Evolutionary conservation across 1,284 basidiomycete genomes (phyloP), one percentile per base, ranked within the genome.

Genomic region (Rhodofomes roseus): DNA sequence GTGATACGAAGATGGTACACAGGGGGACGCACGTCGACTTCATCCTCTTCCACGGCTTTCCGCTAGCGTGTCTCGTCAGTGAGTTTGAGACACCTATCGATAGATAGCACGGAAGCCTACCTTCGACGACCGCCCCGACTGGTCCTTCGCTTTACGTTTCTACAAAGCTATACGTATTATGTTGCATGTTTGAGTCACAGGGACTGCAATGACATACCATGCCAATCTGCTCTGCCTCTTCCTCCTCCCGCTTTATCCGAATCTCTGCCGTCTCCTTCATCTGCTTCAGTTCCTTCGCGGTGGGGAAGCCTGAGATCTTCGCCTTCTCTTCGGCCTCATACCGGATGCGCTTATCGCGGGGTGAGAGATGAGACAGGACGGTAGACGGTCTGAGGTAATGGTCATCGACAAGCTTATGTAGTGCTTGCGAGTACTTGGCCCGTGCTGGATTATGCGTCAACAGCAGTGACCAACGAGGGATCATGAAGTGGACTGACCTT

Each of bases 331-430:
- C 89, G 0, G 75, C 76, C 67, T 90, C 89, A 65, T 92, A 91
- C 62, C 83, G 79, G 53, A 92, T 89, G 23, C 82, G 79, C 65
- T 88, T 89, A 70, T 93, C 90, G 54, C 83, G 79, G 22, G 90
- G 89, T 25, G 90, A 92, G 31, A 85, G 71, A 65, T 93, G 90
- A 0, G 86, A 89, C 25, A 89, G 76, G 37, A 83, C 66, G 1
- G 89, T 90, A 2, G 89, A 86, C 9, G 90, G 86, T 67, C 89
- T 89, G 44, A 93, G 76, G 69, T 92, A 91, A 8, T 76, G 76
- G 37, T 75, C 75, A 1, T 83, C 78, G 8, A 93, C 86, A 23
- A 93, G 82, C 61, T 84, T 85, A 65, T 85, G 79, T 46, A 92
- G 70, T 1, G 80, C 78, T 67, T 87, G 84, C 1, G 77, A 72